Evolutionary conservation across 176 grass and related monocot species (phyloP).

Genomic region (Triticum dicoccoides): DNA sequence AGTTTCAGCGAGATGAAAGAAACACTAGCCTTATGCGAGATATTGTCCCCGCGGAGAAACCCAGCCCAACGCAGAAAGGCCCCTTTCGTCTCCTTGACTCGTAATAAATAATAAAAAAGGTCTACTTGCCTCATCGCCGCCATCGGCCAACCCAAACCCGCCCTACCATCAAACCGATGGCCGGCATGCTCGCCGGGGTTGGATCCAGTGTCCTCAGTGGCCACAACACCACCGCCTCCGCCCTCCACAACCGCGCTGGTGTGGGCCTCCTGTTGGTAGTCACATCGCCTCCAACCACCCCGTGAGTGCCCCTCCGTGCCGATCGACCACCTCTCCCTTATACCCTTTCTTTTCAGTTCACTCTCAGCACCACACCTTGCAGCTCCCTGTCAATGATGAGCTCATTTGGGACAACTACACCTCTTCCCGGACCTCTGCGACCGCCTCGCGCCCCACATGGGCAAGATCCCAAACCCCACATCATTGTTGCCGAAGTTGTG

Average conservation of each 20-base stretch:
- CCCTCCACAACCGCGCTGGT: constrained; percentile 51
- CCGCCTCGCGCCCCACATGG: constrained; percentile 69
- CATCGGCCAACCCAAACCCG: too few relatives aligned
- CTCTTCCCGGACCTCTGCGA: constrained; percentile 65
- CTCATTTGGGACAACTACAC: constrained; percentile 78
- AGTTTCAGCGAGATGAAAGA: too few relatives aligned
- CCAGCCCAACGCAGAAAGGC: too few relatives aligned
- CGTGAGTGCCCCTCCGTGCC: constrained; percentile 17
- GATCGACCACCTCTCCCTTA: not conserved
- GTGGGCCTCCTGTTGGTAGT: constrained; percentile 62
- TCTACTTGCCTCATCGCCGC: too few relatives aligned
- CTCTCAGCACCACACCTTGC: not conserved
- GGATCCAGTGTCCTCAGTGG: constrained; percentile 64
- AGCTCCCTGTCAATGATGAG: constrained; percentile 59
- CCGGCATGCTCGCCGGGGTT: constrained; percentile 50
- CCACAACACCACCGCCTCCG: constrained; percentile 47
- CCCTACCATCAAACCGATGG: constrained; percentile 33
- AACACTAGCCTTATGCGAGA: too few relatives aligned
- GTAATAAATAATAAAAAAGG: too few relatives aligned
- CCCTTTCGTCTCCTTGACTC: too few relatives aligned
- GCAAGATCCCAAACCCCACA: constrained; percentile 32
- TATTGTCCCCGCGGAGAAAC: too few relatives aligned
- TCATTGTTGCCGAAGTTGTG: not conserved
- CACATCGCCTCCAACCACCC: constrained; percentile 79
- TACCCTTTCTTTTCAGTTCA: not conserved